These are phyloP conservation scores for Claviceps purpurea DNA, from an alignment of 2,329 filamentous ascomycete genomes.

Conservation along the genomic window DNA sequence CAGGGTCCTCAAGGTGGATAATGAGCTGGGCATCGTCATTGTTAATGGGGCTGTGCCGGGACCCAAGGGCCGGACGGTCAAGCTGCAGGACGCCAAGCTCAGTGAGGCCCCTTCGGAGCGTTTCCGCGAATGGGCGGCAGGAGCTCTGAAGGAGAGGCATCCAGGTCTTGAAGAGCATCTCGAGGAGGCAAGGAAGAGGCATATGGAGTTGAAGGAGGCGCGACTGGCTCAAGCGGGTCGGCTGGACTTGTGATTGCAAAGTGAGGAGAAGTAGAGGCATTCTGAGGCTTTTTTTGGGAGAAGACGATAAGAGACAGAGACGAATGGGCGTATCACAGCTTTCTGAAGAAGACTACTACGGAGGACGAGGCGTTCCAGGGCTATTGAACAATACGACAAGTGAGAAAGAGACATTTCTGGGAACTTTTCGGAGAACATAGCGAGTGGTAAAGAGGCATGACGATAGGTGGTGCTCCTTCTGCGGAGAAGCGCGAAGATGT, in stretches of 20 bases:
- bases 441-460: no score
- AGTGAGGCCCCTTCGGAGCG: slow-evolving; percentile 47
- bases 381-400: no score
- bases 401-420: no score
- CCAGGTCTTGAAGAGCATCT: slow-evolving; percentile 31
- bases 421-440: no score
- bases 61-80: slow-evolving; percentile 73
- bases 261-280: not conserved
- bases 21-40: slow-evolving; percentile 74
- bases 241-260: slow-evolving; percentile 10
- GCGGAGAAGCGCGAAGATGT: no score
- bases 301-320: no score
- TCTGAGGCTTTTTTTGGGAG: no score
- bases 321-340: no score
- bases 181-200: slow-evolving; percentile 33
- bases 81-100: slow-evolving; percentile 82
- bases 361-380: no score
- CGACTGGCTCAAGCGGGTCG: slow-evolving; percentile 18
- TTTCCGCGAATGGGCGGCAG: slow-evolving; percentile 32
- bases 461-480: no score
- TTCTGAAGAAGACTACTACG: no score
- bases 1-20: slow-evolving; percentile 76
- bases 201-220: slow-evolving; percentile 41
- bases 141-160: slow-evolving; percentile 32
- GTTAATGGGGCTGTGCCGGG: slow-evolving; percentile 79